Conservation (phyloP, 164 flowering plant genomes). For the Liquidambar formosana region DNA sequence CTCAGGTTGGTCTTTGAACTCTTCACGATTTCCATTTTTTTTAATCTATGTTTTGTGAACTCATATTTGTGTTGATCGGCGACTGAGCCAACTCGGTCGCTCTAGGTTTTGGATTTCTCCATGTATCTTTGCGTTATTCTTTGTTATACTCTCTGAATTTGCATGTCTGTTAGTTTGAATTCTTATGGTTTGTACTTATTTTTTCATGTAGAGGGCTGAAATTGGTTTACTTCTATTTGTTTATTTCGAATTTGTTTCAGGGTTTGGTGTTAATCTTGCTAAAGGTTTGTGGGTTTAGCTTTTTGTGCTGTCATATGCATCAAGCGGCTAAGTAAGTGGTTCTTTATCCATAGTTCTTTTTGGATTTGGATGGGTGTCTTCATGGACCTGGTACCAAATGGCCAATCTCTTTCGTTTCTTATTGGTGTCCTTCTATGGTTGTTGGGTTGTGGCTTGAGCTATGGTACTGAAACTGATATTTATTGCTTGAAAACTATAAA, state of each 20-base stretch:
- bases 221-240: neutral
- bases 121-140: too few relatives aligned
- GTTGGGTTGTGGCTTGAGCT: conserved; percentile 20
- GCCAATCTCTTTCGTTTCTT: conserved; percentile 13
- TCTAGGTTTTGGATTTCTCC: too few relatives aligned
- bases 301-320: neutral
- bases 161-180: neutral
- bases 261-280: conserved; percentile 6
- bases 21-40: too few relatives aligned
- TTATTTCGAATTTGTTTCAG: conserved; percentile 5
- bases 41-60: too few relatives aligned
- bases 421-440: conserved; percentile 18
- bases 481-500: conserved; percentile 52
- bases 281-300: neutral
- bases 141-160: neutral
- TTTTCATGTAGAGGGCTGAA: neutral
- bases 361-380: conserved; percentile 5
- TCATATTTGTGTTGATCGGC: too few relatives aligned
- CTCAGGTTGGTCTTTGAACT: too few relatives aligned
- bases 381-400: conserved; percentile 6
- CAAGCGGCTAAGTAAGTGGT: neutral
- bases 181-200: neutral
- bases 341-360: neutral
- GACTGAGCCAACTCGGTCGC: too few relatives aligned
- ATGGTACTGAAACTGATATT: conserved; percentile 40